Conservation (phyloP, 2,329 filamentous ascomycete genomes). For the Cryoendolithus antarcticus region DNA sequence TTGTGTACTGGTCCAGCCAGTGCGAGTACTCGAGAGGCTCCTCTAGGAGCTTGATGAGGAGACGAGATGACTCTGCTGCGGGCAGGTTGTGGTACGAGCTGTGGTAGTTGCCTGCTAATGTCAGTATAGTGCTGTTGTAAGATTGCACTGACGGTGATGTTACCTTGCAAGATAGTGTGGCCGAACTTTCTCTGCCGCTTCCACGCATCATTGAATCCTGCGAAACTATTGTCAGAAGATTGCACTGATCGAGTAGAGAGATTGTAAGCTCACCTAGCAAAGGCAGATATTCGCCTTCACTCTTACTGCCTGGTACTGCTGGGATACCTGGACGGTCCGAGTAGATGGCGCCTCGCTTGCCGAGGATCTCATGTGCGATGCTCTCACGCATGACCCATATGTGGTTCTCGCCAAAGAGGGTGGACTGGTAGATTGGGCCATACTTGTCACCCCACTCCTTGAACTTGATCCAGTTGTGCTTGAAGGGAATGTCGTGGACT, state of each 20-base stretch:
- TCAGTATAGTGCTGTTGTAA: too few relatives aligned
- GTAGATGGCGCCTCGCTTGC: slow-evolving; percentile 29
- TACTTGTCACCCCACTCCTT: slow-evolving; percentile 24
- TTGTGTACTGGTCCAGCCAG: not conserved
- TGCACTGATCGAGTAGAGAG: too few relatives aligned
- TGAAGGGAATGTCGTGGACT: slow-evolving; percentile 22
- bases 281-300: not conserved
- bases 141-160: too few relatives aligned
- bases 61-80: not conserved
- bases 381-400: slow-evolving; percentile 28
- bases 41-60: not conserved
- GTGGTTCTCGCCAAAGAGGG: slow-evolving; percentile 29
- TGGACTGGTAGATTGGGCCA: slow-evolving; percentile 32
- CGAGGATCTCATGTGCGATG: slow-evolving; percentile 32
- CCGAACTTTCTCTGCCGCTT: slow-evolving; percentile 1
- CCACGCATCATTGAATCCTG: not conserved
- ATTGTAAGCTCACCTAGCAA: too few relatives aligned
- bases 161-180: not conserved
- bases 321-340: not conserved
- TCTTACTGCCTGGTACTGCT: not conserved
- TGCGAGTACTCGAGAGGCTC: not conserved
- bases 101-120: not conserved
- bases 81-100: not conserved
- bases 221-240: too few relatives aligned
- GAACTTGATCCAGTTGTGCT: slow-evolving; percentile 32